Conservation (phyloP, 176 grass and related monocot genomes). For the Eleusine indica region DNA sequence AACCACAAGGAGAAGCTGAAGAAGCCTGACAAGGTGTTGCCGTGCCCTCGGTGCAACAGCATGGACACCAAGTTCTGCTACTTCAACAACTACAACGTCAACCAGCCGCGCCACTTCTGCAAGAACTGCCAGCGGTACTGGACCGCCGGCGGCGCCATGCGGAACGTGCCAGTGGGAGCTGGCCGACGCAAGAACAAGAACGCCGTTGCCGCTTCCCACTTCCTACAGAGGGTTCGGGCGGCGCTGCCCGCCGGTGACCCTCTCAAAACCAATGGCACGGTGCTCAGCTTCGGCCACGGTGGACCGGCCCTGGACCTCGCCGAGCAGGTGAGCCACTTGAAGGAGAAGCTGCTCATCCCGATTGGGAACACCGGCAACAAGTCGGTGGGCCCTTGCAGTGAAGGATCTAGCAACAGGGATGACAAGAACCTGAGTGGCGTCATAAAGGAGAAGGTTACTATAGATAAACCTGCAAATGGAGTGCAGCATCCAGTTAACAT, state of each 20-base stretch:
- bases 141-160: conserved; percentile 89
- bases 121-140: conserved; percentile 97
- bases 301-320: neutral
- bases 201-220: conserved; percentile 46
- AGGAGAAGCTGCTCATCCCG: neutral
- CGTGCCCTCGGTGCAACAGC: conserved; percentile 65
- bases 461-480: conserved; percentile 4
- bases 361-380: neutral
- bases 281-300: conserved; percentile 62
- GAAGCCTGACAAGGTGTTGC: conserved; percentile 81
- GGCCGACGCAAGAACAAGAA: conserved; percentile 84
- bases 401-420: conserved; percentile 48
- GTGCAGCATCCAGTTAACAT: conserved; percentile 19
- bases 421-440: conserved; percentile 11
- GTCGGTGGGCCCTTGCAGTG: conserved; percentile 15
- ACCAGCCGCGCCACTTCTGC: conserved; percentile 92
- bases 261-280: conserved; percentile 35
- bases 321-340: conserved; percentile 15
- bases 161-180: conserved; percentile 85
- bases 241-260: neutral
- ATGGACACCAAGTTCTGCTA: conserved; percentile 82
- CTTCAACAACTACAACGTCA: conserved; percentile 84
- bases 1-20: conserved; percentile 42
- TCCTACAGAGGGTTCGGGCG: conserved; percentile 39
- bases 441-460: neutral